Conservation (phyloP, 441 rosid species). For the Corymbia calophylla region DNA sequence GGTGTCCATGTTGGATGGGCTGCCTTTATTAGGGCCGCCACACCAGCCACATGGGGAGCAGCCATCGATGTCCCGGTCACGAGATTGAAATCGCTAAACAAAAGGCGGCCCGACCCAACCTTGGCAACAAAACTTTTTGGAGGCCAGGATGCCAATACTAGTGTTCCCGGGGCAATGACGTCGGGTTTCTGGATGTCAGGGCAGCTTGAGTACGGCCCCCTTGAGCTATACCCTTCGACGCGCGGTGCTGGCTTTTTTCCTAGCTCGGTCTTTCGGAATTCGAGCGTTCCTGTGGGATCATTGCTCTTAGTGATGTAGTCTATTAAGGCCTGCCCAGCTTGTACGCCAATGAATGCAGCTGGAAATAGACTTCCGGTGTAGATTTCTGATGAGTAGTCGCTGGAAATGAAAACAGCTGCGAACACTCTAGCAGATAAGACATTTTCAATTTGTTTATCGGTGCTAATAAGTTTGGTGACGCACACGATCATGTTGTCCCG, state of each 20-base stretch:
- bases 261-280: conserved; percentile 15
- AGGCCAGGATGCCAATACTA: conserved; percentile 37
- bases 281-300: conserved; percentile 15
- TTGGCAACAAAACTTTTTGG: conserved; percentile 8
- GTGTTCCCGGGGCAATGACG: conserved; percentile 33
- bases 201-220: conserved; percentile 37
- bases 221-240: conserved; percentile 33
- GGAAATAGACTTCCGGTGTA: conserved; percentile 29
- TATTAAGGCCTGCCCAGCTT: conserved; percentile 5
- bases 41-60: conserved; percentile 26
- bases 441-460: conserved; percentile 7
- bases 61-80: conserved; percentile 27
- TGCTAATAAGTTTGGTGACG: background rate
- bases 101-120: background rate
- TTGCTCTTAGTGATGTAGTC: conserved; percentile 15
- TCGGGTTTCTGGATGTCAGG: conserved; percentile 35
- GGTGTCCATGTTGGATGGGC: conserved; percentile 46
- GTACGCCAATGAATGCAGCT: conserved; percentile 24
- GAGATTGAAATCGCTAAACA: conserved; percentile 25
- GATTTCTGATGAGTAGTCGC: conserved; percentile 8
- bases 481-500: conserved; percentile 24
- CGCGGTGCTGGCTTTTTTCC: conserved; percentile 23
- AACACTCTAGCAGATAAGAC: conserved; percentile 20
- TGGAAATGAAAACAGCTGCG: conserved; percentile 25
- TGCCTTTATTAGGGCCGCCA: conserved; percentile 22